A percentile compares a stretch with the other conserved stretches of the same genome.
phyloP scores from a whole-genome alignment of 768 basidiomycete species.

The Pleurotus eryngii region DNA sequence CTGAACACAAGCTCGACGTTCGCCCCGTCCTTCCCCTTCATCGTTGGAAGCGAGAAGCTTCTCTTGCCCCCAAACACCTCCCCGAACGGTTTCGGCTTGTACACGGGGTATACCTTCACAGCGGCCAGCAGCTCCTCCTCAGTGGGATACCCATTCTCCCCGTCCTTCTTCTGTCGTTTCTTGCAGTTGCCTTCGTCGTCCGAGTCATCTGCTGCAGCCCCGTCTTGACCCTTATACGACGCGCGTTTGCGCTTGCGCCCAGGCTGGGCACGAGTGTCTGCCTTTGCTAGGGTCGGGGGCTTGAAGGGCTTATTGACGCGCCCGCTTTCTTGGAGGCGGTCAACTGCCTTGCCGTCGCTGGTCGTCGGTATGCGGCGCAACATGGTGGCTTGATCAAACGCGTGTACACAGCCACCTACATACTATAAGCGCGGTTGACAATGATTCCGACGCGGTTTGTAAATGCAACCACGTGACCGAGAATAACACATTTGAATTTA shows the following conservation, averaged over 20 bases:
- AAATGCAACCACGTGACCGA: not conserved
- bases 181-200: conserved; percentile 42
- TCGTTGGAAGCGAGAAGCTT: conserved; percentile 81
- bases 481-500: not conserved
- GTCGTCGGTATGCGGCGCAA: conserved; percentile 68
- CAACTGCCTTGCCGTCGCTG: conserved; percentile 62
- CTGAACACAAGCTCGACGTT: conserved; percentile 53
- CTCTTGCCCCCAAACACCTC: conserved; percentile 39
- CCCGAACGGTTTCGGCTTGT: conserved; percentile 75
- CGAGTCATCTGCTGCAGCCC: conserved; percentile 56
- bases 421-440: not conserved
- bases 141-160: conserved; percentile 50
- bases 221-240: conserved; percentile 75
- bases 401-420: not conserved
- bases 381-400: conserved; percentile 39
- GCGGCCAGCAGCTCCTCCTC: conserved; percentile 61
- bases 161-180: conserved; percentile 68
- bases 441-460: not conserved
- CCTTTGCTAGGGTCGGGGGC: conserved; percentile 49
- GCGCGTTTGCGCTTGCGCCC: conserved; percentile 84
- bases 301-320: conserved; percentile 83
- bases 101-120: conserved; percentile 73
- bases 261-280: conserved; percentile 55
- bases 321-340: conserved; percentile 67
- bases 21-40: conserved; percentile 69